Evolutionary conservation across 192 early-diverging fungal species (phyloP), one percentile per base, ranked within the genome.

Genomic region (Podila minutissima): DNA sequence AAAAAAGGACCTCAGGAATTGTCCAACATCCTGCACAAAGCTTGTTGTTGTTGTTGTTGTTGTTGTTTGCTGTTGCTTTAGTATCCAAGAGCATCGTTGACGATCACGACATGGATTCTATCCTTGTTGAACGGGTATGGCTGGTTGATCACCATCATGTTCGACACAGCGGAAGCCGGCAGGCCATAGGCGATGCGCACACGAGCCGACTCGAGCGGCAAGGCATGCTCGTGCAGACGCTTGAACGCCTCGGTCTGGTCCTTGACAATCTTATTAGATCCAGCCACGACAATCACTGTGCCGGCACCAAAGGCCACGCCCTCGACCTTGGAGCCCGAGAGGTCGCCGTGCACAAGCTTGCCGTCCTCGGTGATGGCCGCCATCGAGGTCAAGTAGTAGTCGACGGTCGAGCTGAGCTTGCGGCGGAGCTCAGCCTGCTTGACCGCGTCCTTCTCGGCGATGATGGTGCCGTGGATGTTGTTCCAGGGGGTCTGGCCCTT

Each of bases 211-310:
- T 85, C 83, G 35, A 82, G 33, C 2, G 29, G 50, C 31, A 69
- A 38, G 4, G 83, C 82, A 67, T 48, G 55, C 35, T 83, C 69
- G 22, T 49, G 5, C 20, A 68, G 53, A 53, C 83, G 62, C 64
- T 83, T 70, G 69, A 58, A 72, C 11, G 83, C 82, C 66, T 82
- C 83, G 0, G 55, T 28, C 37, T 71, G 48, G 61, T 85, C 83
- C 81, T 65, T 83, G 5, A 85, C 83, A 58, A 85, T 85, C 69
- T 85, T 85, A 69, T 85, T 85, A 1, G 83, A 75, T 6, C 83
- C 83, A 5, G 67, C 72, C 7, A 85, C 62, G 11, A 85, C 66
- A 24, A 85, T 74, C 41, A 77, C 64, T 10, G 78, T 77, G 4
- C 61, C 67, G 0, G 71, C 60, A 4, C 70, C 76, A 48, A 69